Evolutionary conservation across 352 stramenopile species (phyloP), one percentile per base, ranked within the genome.

Genomic region (Bremia lactucae): DNA sequence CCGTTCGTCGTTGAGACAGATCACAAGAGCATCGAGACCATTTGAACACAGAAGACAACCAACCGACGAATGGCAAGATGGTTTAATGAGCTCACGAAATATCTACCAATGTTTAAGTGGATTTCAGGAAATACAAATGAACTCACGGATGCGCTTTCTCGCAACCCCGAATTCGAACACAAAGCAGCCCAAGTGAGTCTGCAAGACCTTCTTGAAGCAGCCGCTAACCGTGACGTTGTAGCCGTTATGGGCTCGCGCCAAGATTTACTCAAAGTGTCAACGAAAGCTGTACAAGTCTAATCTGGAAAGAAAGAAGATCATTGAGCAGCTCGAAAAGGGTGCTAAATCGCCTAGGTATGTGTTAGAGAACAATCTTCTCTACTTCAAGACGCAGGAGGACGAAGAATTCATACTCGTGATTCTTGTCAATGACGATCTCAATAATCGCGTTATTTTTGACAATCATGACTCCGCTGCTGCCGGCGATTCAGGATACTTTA

Each of bases 11-110:
- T 14, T 11, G 31, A 38, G 16, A 38, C 31, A 7, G 31, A 38
- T 29, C 42, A 59, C 21, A 59, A 49, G 25, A 49, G 31, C 3
- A 39, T 59, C 9, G 38, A 46, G 22, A 36, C 14, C 2, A 39
- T 55, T 10, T 29, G 58, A 3, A 54, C 54, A 14, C 42, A 62
- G 14, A 45, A 58, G 18, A 54, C 38, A 5, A 46, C 42, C 0
- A 49, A 54, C 16, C 20, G 54, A 40, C 9, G 38, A n/a, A 21
- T 54, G 14, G 42, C 28, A 0, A 25, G 40, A 16, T 61, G 41
- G 41, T 56, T 49, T 22, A 45, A 61, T 40, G 20, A 56, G 11
- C 21, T 56, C 3, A 42, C 38, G 11, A 25, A 53, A 20, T 41
- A 49, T 25, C 24, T 53, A 2, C 25, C 37, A 2, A n/a, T n/a